Base-by-base conservation (phyloP, 1,139 yeast genomes). In the Yamadazyma blattariae region DNA sequence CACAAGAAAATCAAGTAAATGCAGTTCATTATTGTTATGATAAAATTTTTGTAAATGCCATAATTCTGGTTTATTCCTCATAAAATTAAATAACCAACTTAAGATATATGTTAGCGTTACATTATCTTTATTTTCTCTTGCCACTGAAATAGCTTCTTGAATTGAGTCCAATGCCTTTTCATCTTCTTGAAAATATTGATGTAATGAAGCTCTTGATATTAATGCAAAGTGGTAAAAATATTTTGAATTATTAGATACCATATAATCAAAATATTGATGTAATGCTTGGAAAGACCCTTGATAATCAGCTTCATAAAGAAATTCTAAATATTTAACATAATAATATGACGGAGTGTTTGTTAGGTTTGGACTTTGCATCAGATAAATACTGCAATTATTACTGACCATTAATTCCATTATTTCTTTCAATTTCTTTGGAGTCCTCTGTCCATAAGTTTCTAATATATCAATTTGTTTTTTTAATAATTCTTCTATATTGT, bases 61-160 rank as follows among this genome's bases (percentile, higher is more conserved):
- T 27, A 81, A 56, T 25, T 74, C 69, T 0, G 96, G 95, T 45
- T 81, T 74, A 42, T 76, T 74, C 41, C 77, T 77, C 52, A 86
- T 68, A 45, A 85, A 85, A 42, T 81, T 76, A 50, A 80, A 80
- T 1, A 88, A 64, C 95, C 96, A 87, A 7, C 90, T 74, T 30
- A 88, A 62, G n/a, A 89, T 74, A 46, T 80, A 82, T 12, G 88
- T 83, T 27, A 89, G 64, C 14, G 95, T 86, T 10, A 72, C 64
- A 40, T 77, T 71, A 54, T 89, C 96, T 45, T 80, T 82, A 48
- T 85, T 82, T 50, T 89, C 96, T 47, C 97, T 66, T 0, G 96
- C 96, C 2, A 89, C 90, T 4, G 86, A 71, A 3, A 89, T 83
- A 0, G 97, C 94, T 52, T 89, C 97, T 45, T 84, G 88, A 5